A percentile compares a stretch with the other conserved stretches of the same genome.
These are phyloP conservation scores for Volvox africanus DNA, from an alignment of 139 green algal genomes.

Conservation along the genomic window DNA sequence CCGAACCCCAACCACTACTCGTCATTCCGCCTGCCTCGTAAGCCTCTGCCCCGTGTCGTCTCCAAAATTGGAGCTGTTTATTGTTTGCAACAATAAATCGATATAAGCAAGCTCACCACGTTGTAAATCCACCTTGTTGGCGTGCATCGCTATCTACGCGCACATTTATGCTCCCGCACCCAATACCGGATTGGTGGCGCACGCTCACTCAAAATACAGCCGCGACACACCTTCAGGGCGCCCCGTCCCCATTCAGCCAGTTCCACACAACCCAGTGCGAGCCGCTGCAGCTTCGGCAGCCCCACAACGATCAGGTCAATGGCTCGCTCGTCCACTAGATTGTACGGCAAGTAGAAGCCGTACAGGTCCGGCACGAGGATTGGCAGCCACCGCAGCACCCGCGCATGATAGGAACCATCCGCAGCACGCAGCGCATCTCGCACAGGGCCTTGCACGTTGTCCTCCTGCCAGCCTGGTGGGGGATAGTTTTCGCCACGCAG, in stretches of 20 bases:
- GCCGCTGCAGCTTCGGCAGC: background rate
- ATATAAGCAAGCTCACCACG: background rate
- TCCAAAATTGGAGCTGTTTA: background rate
- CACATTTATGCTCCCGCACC: background rate
- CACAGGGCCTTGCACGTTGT: too few species aligned
- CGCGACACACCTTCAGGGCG: background rate
- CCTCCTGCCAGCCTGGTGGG: too few species aligned
- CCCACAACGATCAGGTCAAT: conserved; percentile 6
- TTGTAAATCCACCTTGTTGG: background rate
- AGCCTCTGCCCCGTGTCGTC: background rate
- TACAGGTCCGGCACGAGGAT: conserved; percentile 1
- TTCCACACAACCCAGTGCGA: background rate
- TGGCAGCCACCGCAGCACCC: background rate
- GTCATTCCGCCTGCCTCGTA: background rate
- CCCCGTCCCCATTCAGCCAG: background rate
- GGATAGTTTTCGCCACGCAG: too few species aligned
- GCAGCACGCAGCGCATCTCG: too few species aligned
- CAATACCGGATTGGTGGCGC: too few species aligned
- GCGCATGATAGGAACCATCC: background rate
- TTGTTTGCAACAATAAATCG: background rate
- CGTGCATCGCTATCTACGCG: background rate
- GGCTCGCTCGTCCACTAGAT: background rate
- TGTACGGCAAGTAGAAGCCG: conserved; percentile 16
- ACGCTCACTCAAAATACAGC: background rate
- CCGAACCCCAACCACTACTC: background rate